phyloP scores from a whole-genome alignment of 768 basidiomycete genomes.

The Boletus sp. region DNA sequence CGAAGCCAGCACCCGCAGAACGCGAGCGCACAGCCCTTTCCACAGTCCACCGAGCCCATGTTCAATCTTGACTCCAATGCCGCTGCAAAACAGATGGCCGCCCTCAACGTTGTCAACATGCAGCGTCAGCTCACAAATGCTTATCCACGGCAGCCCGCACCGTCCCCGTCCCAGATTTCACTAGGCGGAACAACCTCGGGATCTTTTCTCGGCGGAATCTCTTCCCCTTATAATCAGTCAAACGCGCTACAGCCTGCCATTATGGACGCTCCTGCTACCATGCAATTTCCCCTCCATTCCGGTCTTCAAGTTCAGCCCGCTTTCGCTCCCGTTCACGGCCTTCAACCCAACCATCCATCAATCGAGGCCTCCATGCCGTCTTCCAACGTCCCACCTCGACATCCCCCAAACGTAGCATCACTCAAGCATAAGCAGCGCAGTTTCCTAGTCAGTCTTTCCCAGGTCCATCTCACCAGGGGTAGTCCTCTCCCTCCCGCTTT shows the following conservation, averaged over 20 bases:
- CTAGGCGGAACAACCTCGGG: conserved; percentile 64
- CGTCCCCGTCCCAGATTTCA: conserved; percentile 32
- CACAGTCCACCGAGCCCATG: conserved; percentile 34
- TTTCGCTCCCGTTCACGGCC: conserved; percentile 39
- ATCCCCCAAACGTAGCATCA: conserved; percentile 33
- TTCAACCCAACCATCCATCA: conserved; percentile 35
- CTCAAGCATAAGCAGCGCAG: conserved; percentile 55
- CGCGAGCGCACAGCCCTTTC: conserved; percentile 14
- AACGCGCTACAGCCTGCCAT: conserved; percentile 39
- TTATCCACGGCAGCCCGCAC: conserved; percentile 47
- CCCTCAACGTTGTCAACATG: conserved; percentile 58
- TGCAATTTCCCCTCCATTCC: conserved; percentile 45
- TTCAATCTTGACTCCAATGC: conserved; percentile 64
- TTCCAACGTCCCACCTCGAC: conserved; percentile 37
- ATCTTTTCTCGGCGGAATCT: conserved; percentile 63
- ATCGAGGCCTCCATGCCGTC: conserved; percentile 47
- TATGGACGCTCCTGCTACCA: conserved; percentile 37
- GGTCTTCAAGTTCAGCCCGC: conserved; percentile 41
- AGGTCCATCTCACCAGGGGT: conserved; percentile 52
- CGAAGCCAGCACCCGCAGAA: conserved; percentile 24
- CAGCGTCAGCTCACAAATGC: conserved; percentile 52
- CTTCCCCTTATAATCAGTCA: conserved; percentile 31
- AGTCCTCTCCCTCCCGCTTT: conserved; percentile 75
- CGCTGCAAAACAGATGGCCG: conserved; percentile 80
- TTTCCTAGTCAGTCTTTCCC: conserved; percentile 62